Conservation (phyloP, 2,329 filamentous ascomycete genomes). For the Zymoseptoria pseudotritici region DNA sequence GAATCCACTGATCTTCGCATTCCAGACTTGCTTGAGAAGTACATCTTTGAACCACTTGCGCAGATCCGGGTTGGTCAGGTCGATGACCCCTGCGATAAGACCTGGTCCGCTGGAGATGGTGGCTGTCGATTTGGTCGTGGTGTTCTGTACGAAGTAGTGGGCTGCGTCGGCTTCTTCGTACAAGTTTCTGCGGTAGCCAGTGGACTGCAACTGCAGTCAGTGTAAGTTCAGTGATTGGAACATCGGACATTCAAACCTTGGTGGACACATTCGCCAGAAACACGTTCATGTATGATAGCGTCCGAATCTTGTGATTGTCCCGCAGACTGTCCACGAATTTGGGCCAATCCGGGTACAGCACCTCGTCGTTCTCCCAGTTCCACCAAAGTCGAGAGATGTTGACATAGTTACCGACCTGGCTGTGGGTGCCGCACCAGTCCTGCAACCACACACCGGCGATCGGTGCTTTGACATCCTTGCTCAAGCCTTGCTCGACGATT, state of each 20-base stretch:
- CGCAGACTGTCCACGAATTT: conserved; percentile 30
- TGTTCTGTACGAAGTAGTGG: conserved; percentile 30
- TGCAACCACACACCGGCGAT: conserved; percentile 33
- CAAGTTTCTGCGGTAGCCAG: conserved; percentile 27
- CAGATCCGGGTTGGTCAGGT: conserved; percentile 30
- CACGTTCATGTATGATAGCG: conserved; percentile 30
- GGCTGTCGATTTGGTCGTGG: conserved; percentile 28
- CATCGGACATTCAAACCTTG: conserved; percentile 11
- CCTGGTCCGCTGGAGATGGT: conserved; percentile 33
- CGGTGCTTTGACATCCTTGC: conserved; percentile 21
- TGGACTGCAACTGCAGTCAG: conserved; percentile 5
- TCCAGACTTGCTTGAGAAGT: conserved; percentile 29
- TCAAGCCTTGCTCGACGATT: conserved; percentile 28
- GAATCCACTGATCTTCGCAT: conserved; percentile 30
- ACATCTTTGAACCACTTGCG: conserved; percentile 30
- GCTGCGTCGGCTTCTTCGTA: conserved; percentile 28
- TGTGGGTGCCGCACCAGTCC: conserved; percentile 32
- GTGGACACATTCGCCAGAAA: conserved; percentile 32
- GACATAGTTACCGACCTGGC: conserved; percentile 28
- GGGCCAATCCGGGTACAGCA: conserved; percentile 31
- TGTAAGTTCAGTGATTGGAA: not conserved
- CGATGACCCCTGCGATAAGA: conserved; percentile 32
- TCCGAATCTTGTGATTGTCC: conserved; percentile 27
- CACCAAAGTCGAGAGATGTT: conserved; percentile 34
- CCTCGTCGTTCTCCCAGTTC: conserved; percentile 34